Conservation (phyloP, 805 yeast species). For the Ogataea polymorpha region DNA sequence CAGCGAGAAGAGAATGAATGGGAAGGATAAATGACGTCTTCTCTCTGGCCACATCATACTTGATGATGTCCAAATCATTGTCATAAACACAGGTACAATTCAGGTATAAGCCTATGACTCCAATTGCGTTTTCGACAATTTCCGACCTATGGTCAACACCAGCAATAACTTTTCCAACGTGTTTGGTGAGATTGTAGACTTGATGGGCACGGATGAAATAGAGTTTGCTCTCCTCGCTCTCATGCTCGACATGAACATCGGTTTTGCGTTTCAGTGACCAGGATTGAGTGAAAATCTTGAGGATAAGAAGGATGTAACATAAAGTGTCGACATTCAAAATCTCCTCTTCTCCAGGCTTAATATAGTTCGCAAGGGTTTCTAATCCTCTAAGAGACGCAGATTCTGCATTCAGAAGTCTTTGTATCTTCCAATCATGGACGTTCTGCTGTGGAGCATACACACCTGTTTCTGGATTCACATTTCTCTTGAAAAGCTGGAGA, state of each 20-base stretch:
- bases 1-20: slow-evolving; percentile 52
- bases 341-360: slow-evolving; percentile 24
- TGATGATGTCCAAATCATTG: slow-evolving; percentile 30
- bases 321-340: slow-evolving; percentile 28
- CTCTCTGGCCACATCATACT: slow-evolving; percentile 41
- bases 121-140: slow-evolving; percentile 34
- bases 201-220: slow-evolving; percentile 40
- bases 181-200: slow-evolving; percentile 23
- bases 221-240: slow-evolving; percentile 46
- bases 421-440: slow-evolving; percentile 14
- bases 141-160: slow-evolving; percentile 17
- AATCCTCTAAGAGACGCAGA: slow-evolving; percentile 18
- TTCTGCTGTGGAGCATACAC: slow-evolving; percentile 10
- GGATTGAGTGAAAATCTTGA: slow-evolving; percentile 55
- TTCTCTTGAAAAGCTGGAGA: slow-evolving; percentile 10
- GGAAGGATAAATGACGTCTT: slow-evolving; percentile 59
- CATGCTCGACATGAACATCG: slow-evolving; percentile 68
- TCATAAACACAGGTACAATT: slow-evolving; percentile 26
- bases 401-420: slow-evolving; percentile 12
- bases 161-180: slow-evolving; percentile 27
- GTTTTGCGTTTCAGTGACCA: slow-evolving; percentile 54
- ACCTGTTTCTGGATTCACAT: slow-evolving; percentile 7
- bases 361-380: slow-evolving; percentile 23
- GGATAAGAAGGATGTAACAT: slow-evolving; percentile 41
- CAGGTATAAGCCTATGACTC: slow-evolving; percentile 35